A percentile compares a stretch with the other conserved stretches of the same genome.
Conservation (phyloP, 805 yeast genomes). For the Metschnikowia cerradonensis region DNA sequence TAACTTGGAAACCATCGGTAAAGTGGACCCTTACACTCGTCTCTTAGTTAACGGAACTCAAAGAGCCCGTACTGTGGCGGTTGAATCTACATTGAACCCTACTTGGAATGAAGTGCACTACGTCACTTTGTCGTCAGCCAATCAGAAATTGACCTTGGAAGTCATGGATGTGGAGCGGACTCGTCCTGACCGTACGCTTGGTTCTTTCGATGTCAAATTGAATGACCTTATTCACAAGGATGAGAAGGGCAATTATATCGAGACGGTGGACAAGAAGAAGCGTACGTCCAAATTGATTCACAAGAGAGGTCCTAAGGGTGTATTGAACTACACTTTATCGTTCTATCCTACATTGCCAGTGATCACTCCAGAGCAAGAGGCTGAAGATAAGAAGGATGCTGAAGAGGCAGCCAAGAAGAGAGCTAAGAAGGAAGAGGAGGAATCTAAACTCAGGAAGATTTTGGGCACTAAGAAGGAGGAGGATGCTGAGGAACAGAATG, state of each 20-base stretch:
- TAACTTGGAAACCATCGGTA: conserved; percentile 85
- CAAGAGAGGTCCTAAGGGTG: conserved; percentile 82
- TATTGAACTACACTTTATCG: conserved; percentile 64
- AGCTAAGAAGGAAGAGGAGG: conserved; percentile 28
- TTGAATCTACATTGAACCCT: conserved; percentile 68
- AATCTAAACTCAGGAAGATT: conserved; percentile 6
- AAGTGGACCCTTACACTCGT: conserved; percentile 87
- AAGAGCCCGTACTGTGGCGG: conserved; percentile 71
- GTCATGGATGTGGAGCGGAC: conserved; percentile 85
- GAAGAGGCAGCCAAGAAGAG: conserved; percentile 25
- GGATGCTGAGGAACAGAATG: conserved; percentile 29
- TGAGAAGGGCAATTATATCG: conserved; percentile 59
- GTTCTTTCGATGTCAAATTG: conserved; percentile 69
- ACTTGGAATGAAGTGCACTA: conserved; percentile 81
- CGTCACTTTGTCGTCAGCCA: conserved; percentile 75
- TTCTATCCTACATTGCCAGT: conserved; percentile 84
- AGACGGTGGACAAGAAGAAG: conserved; percentile 51
- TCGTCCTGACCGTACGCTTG: conserved; percentile 83
- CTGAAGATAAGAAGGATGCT: conserved; percentile 33
- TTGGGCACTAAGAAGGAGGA: conserved; percentile 25
- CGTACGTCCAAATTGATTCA: conserved; percentile 62
- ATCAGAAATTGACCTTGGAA: conserved; percentile 79
- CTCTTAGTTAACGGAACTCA: conserved; percentile 72
- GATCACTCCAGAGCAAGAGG: conserved; percentile 68
- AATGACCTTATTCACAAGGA: conserved; percentile 63